A percentile compares a stretch with the other conserved stretches of the same genome.
Conservation (phyloP, 2,329 filamentous ascomycete species). For the Myotisia sp. region DNA sequence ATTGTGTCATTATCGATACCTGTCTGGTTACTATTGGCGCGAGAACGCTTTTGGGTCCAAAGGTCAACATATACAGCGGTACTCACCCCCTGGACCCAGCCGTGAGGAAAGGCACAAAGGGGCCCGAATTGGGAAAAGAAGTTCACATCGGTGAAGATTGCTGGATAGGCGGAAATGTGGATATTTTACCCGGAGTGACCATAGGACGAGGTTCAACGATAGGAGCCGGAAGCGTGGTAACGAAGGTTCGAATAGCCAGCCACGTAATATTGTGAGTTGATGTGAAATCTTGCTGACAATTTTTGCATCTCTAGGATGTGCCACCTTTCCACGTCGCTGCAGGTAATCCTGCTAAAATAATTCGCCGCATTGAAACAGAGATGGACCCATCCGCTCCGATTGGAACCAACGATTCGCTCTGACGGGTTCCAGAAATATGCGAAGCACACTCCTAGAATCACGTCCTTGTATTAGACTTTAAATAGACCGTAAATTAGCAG, state of each 20-base stretch:
- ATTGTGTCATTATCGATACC: slow-evolving; percentile 64
- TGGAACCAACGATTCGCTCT: no score
- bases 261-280: background rate
- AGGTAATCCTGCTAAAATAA: slow-evolving; percentile 28
- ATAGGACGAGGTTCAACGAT: slow-evolving; percentile 61
- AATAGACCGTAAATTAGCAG: no score
- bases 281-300: background rate
- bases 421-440: no score
- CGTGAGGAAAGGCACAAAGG: slow-evolving; percentile 57
- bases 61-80: slow-evolving; percentile 60
- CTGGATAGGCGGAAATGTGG: slow-evolving; percentile 61
- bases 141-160: slow-evolving; percentile 69
- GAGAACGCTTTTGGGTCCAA: slow-evolving; percentile 64
- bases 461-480: no score
- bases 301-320: slow-evolving; percentile 25
- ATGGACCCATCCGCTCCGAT: slow-evolving; percentile 20
- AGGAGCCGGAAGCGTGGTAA: slow-evolving; percentile 72
- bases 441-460: no score
- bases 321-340: slow-evolving; percentile 29
- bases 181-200: slow-evolving; percentile 60
- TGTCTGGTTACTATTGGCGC: slow-evolving; percentile 59
- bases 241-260: slow-evolving; percentile 38
- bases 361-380: slow-evolving; percentile 27
- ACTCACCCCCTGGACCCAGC: slow-evolving; percentile 64
- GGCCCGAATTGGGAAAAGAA: slow-evolving; percentile 59